These are phyloP conservation scores for Trichoderma sp. DNA, from an alignment of 2,329 filamentous ascomycete species.

Conservation along the genomic window DNA sequence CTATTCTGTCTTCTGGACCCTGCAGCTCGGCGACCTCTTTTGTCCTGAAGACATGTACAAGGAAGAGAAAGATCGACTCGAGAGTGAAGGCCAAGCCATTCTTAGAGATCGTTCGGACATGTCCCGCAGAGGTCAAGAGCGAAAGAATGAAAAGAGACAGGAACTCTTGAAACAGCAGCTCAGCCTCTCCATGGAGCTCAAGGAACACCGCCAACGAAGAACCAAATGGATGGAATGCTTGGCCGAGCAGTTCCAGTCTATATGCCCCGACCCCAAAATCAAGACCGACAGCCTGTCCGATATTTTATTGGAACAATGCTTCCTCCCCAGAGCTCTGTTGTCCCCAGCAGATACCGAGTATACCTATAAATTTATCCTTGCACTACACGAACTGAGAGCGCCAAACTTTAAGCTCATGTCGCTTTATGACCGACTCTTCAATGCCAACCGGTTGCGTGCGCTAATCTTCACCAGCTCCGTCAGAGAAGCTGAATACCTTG, in stretches of 20 bases:
- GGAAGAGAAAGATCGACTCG: constrained; percentile 69
- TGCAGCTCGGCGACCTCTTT: constrained; percentile 78
- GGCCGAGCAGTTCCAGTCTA: constrained; percentile 72
- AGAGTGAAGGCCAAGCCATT: constrained; percentile 66
- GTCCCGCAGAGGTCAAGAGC: constrained; percentile 65
- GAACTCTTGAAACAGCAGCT: constrained; percentile 68
- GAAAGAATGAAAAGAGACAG: constrained; percentile 65
- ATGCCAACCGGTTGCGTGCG: constrained; percentile 74
- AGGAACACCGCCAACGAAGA: constrained; percentile 67
- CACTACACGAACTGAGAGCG: constrained; percentile 80
- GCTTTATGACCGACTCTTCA: constrained; percentile 81
- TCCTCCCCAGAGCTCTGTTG: constrained; percentile 82
- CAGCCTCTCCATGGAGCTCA: constrained; percentile 71
- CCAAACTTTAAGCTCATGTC: constrained; percentile 85
- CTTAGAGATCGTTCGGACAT: constrained; percentile 73
- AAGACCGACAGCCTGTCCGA: constrained; percentile 71
- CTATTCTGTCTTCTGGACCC: constrained; percentile 89
- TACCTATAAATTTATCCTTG: constrained; percentile 81
- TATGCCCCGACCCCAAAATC: constrained; percentile 70
- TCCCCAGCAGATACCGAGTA: constrained; percentile 89
- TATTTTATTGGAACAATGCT: constrained; percentile 82
- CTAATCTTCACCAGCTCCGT: constrained; percentile 89
- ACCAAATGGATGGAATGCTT: constrained; percentile 69
- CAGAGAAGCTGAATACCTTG: constrained; percentile 89
- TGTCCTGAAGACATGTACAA: constrained; percentile 78